Conservation (phyloP, 2,329 filamentous ascomycete species). For the Chaetomium strumarium region DNA sequence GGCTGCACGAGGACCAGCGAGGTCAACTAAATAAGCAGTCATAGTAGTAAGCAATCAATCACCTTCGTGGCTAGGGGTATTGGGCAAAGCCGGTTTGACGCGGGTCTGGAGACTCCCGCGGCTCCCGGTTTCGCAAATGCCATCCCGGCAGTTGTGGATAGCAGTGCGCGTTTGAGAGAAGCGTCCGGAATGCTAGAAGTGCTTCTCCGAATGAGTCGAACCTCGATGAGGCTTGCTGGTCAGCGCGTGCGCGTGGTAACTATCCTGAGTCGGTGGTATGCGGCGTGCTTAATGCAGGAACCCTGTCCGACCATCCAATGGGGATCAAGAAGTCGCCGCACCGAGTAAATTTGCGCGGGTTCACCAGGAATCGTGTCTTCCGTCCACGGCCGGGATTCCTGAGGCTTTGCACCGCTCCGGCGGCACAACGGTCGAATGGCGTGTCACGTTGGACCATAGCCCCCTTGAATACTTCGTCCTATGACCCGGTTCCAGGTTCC, state of each 20-base stretch:
- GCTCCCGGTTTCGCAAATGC: not conserved
- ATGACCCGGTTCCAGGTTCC: not conserved
- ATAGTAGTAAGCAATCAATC: slow-evolving; percentile 7
- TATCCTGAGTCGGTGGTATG: too few species aligned
- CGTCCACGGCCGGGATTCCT: not conserved
- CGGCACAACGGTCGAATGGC: not conserved
- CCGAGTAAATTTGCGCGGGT: not conserved
- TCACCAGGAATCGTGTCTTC: slow-evolving; percentile 5
- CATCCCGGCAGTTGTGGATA: not conserved
- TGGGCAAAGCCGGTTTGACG: not conserved
- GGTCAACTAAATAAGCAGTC: not conserved
- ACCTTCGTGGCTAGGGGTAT: not conserved
- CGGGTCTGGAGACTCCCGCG: not conserved
- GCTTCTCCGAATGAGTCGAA: not conserved
- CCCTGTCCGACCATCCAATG: not conserved
- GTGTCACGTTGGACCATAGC: slow-evolving; percentile 12
- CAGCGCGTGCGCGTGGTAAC: too few species aligned
- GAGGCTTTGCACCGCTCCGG: slow-evolving; percentile 2
- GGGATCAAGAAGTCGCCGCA: not conserved
- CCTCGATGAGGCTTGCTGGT: slow-evolving; percentile 3
- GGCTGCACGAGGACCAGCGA: not conserved
- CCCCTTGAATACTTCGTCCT: slow-evolving; percentile 1
- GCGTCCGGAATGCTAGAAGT: not conserved
- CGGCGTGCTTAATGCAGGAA: slow-evolving; percentile 2
- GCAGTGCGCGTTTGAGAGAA: not conserved